Conservation (phyloP, 768 basidiomycete genomes). For the Macrolepiota albuminosa region DNA sequence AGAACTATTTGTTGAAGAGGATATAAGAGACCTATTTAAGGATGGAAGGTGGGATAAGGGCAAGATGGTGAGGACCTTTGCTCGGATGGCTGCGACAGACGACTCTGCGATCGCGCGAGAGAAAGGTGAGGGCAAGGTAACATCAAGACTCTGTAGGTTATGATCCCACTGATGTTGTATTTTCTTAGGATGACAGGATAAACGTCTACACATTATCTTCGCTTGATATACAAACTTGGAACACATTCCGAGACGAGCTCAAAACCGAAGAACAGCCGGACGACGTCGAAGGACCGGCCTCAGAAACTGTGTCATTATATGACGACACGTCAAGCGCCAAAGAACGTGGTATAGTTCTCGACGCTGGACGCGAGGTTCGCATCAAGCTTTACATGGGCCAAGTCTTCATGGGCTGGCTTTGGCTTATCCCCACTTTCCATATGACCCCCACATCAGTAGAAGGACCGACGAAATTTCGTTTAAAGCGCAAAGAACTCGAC, state of each 20-base stretch:
- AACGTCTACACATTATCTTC: slow-evolving; percentile 43
- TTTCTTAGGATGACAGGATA: slow-evolving; percentile 34
- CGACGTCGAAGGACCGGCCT: slow-evolving; percentile 24
- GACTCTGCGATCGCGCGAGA: slow-evolving; percentile 23
- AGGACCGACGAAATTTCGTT: slow-evolving; percentile 30
- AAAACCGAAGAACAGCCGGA: slow-evolving; percentile 20
- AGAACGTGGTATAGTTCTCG: slow-evolving; percentile 49
- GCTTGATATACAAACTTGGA: slow-evolving; percentile 39
- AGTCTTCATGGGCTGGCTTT: slow-evolving; percentile 80
- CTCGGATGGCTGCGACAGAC: slow-evolving; percentile 45
- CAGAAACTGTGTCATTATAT: slow-evolving; percentile 41
- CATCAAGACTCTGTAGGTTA: neutral
- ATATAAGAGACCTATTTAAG: slow-evolving; percentile 39
- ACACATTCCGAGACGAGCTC: slow-evolving; percentile 32
- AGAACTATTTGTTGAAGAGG: slow-evolving; percentile 31
- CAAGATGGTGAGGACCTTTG: slow-evolving; percentile 81
- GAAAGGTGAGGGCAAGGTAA: slow-evolving; percentile 28
- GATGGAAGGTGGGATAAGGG: slow-evolving; percentile 60
- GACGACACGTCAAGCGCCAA: slow-evolving; percentile 27
- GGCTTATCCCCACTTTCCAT: slow-evolving; percentile 85
- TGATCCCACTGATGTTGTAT: neutral
- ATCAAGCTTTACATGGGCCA: slow-evolving; percentile 73
- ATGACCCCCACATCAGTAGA: slow-evolving; percentile 42
- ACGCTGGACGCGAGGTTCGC: slow-evolving; percentile 64
- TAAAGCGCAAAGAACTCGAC: slow-evolving; percentile 66